These are phyloP conservation scores for Lactifluus pinguis DNA, from an alignment of 768 basidiomycete genomes.

Conservation along the genomic window DNA sequence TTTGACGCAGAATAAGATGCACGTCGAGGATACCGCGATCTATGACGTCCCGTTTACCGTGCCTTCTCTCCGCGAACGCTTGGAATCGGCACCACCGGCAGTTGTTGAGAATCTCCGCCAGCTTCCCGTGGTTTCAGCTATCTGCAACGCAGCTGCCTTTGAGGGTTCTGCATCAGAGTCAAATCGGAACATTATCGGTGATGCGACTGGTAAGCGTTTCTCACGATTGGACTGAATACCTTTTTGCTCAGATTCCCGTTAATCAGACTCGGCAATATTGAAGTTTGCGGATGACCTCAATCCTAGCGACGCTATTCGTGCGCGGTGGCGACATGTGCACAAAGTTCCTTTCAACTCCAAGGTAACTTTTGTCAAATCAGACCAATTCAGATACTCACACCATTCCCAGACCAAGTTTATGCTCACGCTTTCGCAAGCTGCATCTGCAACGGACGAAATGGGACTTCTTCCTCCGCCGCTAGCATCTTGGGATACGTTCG, in stretches of 20 bases:
- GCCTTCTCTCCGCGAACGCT: neutral
- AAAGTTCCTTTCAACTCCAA: slow-evolving; percentile 33
- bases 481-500: slow-evolving; percentile 25
- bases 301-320: slow-evolving; percentile 6
- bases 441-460: neutral
- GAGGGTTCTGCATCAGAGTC: slow-evolving; percentile 26
- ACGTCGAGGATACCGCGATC: slow-evolving; percentile 40
- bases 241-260: neutral
- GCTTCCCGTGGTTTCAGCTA: slow-evolving; percentile 33
- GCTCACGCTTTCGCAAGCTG: slow-evolving; percentile 33
- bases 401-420: slow-evolving; percentile 43
- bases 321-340: slow-evolving; percentile 21
- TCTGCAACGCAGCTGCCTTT: slow-evolving; percentile 46
- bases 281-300: slow-evolving; percentile 35
- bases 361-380: slow-evolving; percentile 22
- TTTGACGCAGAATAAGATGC: slow-evolving; percentile 52
- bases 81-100: neutral
- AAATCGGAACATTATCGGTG: slow-evolving; percentile 35
- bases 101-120: slow-evolving; percentile 18
- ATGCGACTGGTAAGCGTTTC: slow-evolving; percentile 39
- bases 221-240: no score
- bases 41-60: slow-evolving; percentile 25
- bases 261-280: slow-evolving; percentile 43
- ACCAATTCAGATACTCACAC: neutral
- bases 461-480: slow-evolving; percentile 21